Base-by-base conservation (phyloP, 176 grass and related monocot species). In the Rhynchospora breviuscula region DNA sequence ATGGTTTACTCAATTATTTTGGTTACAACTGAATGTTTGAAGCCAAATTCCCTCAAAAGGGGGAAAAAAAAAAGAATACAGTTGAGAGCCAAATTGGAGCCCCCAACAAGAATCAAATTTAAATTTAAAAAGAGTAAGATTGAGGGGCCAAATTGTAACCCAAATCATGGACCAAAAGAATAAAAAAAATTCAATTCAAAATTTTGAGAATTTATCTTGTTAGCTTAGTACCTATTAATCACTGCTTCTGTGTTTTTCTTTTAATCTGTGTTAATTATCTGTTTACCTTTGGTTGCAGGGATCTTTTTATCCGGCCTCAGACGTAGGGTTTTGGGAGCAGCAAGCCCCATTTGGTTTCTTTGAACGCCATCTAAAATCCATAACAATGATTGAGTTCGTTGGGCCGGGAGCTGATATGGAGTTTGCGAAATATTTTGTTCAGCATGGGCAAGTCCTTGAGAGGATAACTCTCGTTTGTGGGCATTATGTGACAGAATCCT, bases 381-480 rank as follows among this genome's bases (percentile, higher is more conserved):
- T 82, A 13, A 82, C 44, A 7, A 52, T 82, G 43, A 48, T 82
- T 11, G 51, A 82, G 67, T 82, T 82, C 59, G 10, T 82, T 7
- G 47, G 80, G 48, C 21, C 67, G 10, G 67, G 3, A 29, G 62
- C 40, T 67, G 80, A 82, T 45, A 61, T 82, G 63, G 80, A 82
- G 59, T 66, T 82, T n/a, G 12, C 67, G 21, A 82, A 49, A 67
- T 82, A 54, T 66, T 10, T 68, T n/a, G 26, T 82, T 23, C 60
- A 66, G 40, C 21, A 82, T 66, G 80, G 80, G 47, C 33, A 21
- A 18, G 44, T 64, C 35, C 80, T 82, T n/a, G 22, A 82, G 44
- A 82, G 60, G 63, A 64, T 82, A n/a, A 68, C 31, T 82, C 26
- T 82, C 13, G 7, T 82, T 68, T 82, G 80, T 10, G 12, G 25